Percentiles rank a stretch among this genome's conserved stretches.
phyloP scores from a whole-genome alignment of 148 eudicot genomes.

The Persicaria maculosa region DNA sequence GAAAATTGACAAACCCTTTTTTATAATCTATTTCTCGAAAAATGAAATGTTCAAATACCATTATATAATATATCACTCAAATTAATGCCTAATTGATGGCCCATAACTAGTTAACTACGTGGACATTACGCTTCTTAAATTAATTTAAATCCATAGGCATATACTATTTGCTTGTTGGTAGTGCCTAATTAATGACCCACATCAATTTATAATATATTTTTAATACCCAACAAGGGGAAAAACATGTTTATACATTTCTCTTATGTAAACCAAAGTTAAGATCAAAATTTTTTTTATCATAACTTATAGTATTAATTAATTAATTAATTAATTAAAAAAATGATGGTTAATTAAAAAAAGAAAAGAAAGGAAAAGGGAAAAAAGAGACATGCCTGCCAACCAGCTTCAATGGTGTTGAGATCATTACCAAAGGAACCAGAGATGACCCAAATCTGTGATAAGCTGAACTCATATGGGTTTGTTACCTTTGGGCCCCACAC shows the following conservation, averaged over 20 bases:
- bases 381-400: slow-evolving; percentile 74
- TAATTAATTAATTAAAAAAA: neutral
- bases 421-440: slow-evolving; percentile 94
- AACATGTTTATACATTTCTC: no score
- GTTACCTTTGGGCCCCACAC: slow-evolving; percentile 83
- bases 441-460: slow-evolving; percentile 92
- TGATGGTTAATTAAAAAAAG: neutral
- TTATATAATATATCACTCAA: neutral
- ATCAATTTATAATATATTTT: no score
- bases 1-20: neutral
- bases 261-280: no score
- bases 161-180: neutral
- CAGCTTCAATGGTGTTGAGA: slow-evolving; percentile 98
- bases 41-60: neutral
- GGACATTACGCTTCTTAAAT: slow-evolving; percentile 6
- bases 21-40: neutral
- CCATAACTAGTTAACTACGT: neutral
- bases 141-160: neutral
- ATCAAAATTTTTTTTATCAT: no score
- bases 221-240: no score
- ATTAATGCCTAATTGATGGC: neutral
- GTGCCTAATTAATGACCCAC: neutral
- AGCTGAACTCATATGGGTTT: slow-evolving; percentile 77
- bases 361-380: neutral
- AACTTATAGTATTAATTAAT: no score